Conservation (phyloP, 352 stramenopile species). For the Globisporangium irregulare region DNA sequence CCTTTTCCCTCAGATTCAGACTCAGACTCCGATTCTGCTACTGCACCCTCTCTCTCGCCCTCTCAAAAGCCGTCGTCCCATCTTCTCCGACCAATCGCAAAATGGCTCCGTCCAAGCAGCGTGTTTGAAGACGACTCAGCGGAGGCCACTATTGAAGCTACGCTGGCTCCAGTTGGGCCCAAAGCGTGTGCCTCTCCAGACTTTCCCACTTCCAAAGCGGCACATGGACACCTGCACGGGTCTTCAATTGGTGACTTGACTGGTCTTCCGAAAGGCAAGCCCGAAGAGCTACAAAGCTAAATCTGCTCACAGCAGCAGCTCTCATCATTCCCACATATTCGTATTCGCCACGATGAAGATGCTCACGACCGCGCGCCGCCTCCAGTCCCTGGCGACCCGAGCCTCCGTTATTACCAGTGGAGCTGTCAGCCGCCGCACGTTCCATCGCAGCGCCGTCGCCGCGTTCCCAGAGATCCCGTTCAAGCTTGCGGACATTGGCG, state of each 20-base stretch:
- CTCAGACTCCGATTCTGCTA: neutral
- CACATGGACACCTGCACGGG: neutral
- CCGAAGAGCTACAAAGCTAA: slow-evolving; percentile 1
- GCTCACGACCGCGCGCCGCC: slow-evolving; percentile 13
- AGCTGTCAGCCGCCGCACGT: slow-evolving; percentile 13
- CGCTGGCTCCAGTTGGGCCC: neutral
- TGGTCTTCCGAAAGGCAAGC: neutral
- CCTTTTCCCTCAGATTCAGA: neutral
- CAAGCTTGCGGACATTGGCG: slow-evolving; percentile 96
- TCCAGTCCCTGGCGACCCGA: slow-evolving; percentile 9
- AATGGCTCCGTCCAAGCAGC: neutral
- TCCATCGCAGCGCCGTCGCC: slow-evolving; percentile 43
- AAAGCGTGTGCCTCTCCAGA: slow-evolving; percentile 4
- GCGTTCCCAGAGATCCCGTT: slow-evolving; percentile 83
- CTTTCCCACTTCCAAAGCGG: neutral
- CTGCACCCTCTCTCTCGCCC: no score
- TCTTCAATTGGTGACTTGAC: slow-evolving; percentile 13
- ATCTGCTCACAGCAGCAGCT: neutral
- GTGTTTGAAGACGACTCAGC: slow-evolving; percentile 4
- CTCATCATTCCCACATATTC: slow-evolving; percentile 18
- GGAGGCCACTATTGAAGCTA: slow-evolving; percentile 10
- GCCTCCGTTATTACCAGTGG: neutral
- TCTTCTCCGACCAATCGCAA: neutral
- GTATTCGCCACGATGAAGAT: slow-evolving; percentile 12
- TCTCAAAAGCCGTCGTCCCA: neutral